phyloP scores from a whole-genome alignment of 192 early-diverging fungal species.

The Coemansia sp. region DNA sequence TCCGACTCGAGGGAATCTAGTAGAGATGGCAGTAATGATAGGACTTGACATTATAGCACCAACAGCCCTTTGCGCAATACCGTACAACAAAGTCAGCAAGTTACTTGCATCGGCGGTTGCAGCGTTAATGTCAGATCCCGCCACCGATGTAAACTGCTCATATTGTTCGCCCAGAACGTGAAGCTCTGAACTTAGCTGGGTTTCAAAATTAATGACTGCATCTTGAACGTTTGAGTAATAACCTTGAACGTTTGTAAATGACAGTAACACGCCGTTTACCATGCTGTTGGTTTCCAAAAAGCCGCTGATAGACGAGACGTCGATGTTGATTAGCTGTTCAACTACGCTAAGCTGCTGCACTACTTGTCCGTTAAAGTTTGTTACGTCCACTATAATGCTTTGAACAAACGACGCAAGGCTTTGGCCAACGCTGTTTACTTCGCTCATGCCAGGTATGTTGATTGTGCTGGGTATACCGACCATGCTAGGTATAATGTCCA shows the following conservation, averaged over 20 bases:
- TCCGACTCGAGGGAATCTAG: slow-evolving; percentile 27
- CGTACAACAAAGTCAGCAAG: slow-evolving; percentile 25
- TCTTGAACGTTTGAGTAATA: slow-evolving; percentile 16
- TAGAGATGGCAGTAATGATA: slow-evolving; percentile 25
- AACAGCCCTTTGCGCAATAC: slow-evolving; percentile 28
- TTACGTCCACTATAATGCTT: slow-evolving; percentile 4
- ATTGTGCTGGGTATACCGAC: no score
- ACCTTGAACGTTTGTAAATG: slow-evolving; percentile 34
- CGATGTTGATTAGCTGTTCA: not conserved
- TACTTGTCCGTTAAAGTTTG: slow-evolving; percentile 15
- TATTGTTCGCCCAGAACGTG: slow-evolving; percentile 13
- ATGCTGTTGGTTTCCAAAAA: slow-evolving; percentile 22
- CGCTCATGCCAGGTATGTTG: not conserved
- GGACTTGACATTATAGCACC: slow-evolving; percentile 33
- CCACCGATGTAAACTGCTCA: slow-evolving; percentile 13
- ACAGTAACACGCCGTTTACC: slow-evolving; percentile 21
- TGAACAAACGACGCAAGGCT: not conserved
- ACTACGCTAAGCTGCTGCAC: slow-evolving; percentile 1
- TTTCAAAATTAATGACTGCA: slow-evolving; percentile 17
- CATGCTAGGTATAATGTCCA: no score
- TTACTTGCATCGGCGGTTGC: slow-evolving; percentile 10
- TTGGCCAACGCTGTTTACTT: slow-evolving; percentile 11
- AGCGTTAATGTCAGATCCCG: slow-evolving; percentile 11
- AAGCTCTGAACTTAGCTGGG: slow-evolving; percentile 17
- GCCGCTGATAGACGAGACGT: slow-evolving; percentile 8